Base-by-base conservation (phyloP, 2,329 filamentous ascomycete species). In the Fusarium protoensiforme region DNA sequence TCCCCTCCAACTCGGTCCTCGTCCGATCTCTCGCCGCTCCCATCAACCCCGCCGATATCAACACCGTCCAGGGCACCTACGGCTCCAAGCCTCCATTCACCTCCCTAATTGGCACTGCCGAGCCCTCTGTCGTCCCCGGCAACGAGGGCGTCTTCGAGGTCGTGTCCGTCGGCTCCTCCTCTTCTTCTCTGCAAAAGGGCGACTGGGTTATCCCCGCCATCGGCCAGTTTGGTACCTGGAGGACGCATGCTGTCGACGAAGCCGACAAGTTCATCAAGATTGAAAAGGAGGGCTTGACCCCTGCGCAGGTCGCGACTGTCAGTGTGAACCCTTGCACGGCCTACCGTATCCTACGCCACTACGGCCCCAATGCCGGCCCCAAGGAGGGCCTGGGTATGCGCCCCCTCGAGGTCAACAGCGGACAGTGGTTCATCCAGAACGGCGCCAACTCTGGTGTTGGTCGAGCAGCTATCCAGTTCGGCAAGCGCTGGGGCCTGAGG, bases 41-140 rank as follows among this genome's bases (percentile, higher is more conserved):
- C 65, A 94, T 99, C 83, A 99, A 99, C 85, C 96, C 96, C 27
- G 95, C 96, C 79, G 96, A 99, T 84, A 94, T 99, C 83, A 99
- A 99, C 87, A 96, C 96, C 78, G 94, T 99, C 79, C 96, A 99
- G 86, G 96, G 96, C 74, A 95, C 96, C 5, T 99, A 99, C 85
- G 96, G 96, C 70, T 91, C 91, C 53, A 94, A 94, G 81, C 95
- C 95, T 0, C 86, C 89, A 51, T 95, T 97, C 83, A 92, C 90
- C 20, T 92, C 91, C 7, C 83, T 90, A 1, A 90, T 99, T 63
- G 93, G 95, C 65, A 98, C 95, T 0, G 75, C 90, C 1, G 86
- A 91, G 27, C 94, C 95, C 3, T 90, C 93, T 9, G 94, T 94
- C 1, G 90, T 96, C 2, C 93, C 91, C 2, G 95, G 95, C 29